Conservation (phyloP, 192 early-diverging fungal genomes). For the Geranomyces variabilis region DNA sequence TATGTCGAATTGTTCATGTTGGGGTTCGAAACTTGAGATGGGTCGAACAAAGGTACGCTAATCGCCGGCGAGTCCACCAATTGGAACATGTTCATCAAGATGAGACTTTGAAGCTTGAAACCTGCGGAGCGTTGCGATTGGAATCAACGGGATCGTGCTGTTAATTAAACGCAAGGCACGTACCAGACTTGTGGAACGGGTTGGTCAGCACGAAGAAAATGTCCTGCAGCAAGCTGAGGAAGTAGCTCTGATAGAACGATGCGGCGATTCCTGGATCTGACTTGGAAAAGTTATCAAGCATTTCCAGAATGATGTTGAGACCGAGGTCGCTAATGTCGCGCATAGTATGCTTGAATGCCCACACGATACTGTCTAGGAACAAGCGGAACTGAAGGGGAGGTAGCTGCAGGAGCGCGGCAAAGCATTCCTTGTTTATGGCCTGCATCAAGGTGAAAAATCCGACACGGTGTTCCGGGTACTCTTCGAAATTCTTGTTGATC, state of each 20-base stretch:
- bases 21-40: constrained; percentile 70
- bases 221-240: constrained; percentile 88
- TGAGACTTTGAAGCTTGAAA: constrained; percentile 89
- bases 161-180: neutral
- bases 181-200: constrained; percentile 95
- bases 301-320: constrained; percentile 81
- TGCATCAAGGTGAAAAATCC: constrained; percentile 93
- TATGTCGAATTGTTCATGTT: constrained; percentile 79
- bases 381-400: constrained; percentile 87
- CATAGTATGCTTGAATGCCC: constrained; percentile 99
- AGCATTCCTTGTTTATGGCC: constrained; percentile 90
- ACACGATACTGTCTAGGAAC: constrained; percentile 93
- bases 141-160: neutral
- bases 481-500: constrained; percentile 99
- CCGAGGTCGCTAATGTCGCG: constrained; percentile 94
- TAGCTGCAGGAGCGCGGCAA: constrained; percentile 86
- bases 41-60: constrained; percentile 84
- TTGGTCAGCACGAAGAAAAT: constrained; percentile 96
- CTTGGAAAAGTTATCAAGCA: constrained; percentile 83
- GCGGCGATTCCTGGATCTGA: constrained; percentile 77
- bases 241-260: constrained; percentile 91
- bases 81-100: constrained; percentile 88
- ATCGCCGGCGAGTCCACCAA: constrained; percentile 76
- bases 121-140: constrained; percentile 48
- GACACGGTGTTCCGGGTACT: constrained; percentile 95